These are phyloP conservation scores for Oryza nivara DNA, from an alignment of 176 grass and related monocot species.

Conservation along the genomic window DNA sequence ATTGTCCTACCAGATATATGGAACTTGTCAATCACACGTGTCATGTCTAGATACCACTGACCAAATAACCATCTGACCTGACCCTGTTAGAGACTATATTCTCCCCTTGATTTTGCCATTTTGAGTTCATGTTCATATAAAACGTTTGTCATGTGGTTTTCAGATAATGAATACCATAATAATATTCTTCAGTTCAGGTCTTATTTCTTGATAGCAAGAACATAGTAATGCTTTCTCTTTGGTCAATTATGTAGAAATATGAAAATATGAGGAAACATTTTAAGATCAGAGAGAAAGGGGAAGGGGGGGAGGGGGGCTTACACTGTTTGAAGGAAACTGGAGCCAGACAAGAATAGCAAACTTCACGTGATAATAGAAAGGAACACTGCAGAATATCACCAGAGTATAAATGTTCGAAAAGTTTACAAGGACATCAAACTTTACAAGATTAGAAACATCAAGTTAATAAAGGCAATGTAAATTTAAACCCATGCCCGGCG, in stretches of 20 bases:
- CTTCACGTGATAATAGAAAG: slow-evolving; percentile 78
- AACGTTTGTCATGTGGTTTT: not conserved
- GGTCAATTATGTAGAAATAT: not conserved
- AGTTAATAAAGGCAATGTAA: not conserved
- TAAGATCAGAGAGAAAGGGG: not conserved
- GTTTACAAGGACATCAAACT: not conserved
- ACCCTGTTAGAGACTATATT: not conserved
- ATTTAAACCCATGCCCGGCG: not conserved
- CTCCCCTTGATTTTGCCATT: not conserved
- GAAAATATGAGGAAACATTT: not conserved
- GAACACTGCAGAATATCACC: slow-evolving; percentile 68
- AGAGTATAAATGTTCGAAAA: slow-evolving; percentile 22
- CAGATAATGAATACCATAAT: not conserved
- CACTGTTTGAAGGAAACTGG: slow-evolving; percentile 71
- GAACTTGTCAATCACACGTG: not conserved
- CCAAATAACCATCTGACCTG: slow-evolving; percentile 6
- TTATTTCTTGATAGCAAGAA: not conserved
- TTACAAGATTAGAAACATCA: not conserved
- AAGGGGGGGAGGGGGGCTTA: slow-evolving; percentile 43
- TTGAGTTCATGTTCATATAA: not conserved
- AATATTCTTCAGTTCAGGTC: not conserved
- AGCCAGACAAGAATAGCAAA: slow-evolving; percentile 89
- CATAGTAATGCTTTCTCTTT: not conserved
- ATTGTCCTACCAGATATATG: slow-evolving; percentile 27
- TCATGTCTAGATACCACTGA: not conserved